Conservation (phyloP, 2,329 filamentous ascomycete genomes). For the Aspergillus jensenii region DNA sequence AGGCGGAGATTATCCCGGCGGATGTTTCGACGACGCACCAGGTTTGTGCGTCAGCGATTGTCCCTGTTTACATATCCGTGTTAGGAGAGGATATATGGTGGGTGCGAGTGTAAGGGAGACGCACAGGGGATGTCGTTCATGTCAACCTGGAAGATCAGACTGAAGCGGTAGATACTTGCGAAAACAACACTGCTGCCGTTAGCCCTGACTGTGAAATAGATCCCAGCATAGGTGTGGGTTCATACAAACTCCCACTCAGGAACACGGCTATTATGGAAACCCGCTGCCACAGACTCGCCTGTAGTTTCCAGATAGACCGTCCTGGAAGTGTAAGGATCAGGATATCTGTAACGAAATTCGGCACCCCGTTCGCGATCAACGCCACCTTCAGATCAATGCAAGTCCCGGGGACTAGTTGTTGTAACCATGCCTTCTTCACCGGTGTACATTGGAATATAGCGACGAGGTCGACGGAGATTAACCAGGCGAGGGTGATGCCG, state of each 20-base stretch:
- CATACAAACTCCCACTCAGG: background rate
- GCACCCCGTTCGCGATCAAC: background rate
- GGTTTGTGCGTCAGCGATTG: conserved; percentile 5
- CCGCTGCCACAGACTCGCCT: background rate
- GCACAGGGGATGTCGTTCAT: background rate
- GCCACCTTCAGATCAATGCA: background rate
- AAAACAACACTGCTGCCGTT: background rate
- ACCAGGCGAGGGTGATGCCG: conserved; percentile 4
- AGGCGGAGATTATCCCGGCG: conserved; percentile 3
- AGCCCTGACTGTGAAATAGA: background rate
- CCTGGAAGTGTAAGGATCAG: background rate
- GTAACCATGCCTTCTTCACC: background rate
- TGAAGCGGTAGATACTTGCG: conserved; percentile 10
- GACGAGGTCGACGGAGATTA: conserved; percentile 6
- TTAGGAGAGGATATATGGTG: background rate
- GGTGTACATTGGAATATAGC: conserved; percentile 5
- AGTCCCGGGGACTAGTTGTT: background rate
- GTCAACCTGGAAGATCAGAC: conserved; percentile 4
- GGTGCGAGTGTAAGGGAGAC: too few relatives aligned
- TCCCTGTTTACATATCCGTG: background rate
- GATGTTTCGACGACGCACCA: conserved; percentile 8
- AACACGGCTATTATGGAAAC: background rate
- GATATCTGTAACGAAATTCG: background rate
- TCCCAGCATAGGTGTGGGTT: too few relatives aligned
- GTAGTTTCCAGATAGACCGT: background rate